Evolutionary conservation across 768 basidiomycete genomes (phyloP).

Genomic region (Agaricus sinodeliciosus): DNA sequence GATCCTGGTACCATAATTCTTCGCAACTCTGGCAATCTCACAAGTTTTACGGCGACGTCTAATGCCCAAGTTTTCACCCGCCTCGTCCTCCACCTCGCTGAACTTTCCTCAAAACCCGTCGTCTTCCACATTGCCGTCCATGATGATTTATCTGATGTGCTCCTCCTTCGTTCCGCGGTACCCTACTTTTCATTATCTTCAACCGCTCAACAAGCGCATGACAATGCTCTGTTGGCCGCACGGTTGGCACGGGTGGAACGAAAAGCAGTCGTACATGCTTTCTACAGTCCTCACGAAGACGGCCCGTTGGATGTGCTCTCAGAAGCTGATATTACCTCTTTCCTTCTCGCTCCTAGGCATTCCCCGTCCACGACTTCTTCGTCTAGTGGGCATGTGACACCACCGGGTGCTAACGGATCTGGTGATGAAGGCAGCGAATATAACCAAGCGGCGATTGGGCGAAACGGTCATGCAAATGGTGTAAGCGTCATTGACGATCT

Average conservation of each 20-base stretch:
- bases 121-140: constrained; percentile 66
- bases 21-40: constrained; percentile 39
- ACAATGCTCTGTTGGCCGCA: constrained; percentile 84
- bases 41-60: constrained; percentile 52
- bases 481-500: constrained; percentile 18
- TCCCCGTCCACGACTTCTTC: constrained; percentile 28
- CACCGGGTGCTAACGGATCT: constrained; percentile 22
- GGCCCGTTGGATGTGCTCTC: constrained; percentile 43
- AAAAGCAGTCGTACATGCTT: constrained; percentile 82
- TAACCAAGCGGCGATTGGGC: constrained; percentile 10
- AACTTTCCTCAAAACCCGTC: constrained; percentile 57
- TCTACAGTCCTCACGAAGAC: constrained; percentile 41
- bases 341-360: constrained; percentile 45
- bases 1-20: constrained; percentile 58
- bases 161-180: constrained; percentile 71
- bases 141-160: constrained; percentile 65
- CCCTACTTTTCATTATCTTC: constrained; percentile 80
- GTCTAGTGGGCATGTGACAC: constrained; percentile 24
- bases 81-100: constrained; percentile 63
- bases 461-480: constrained; percentile 15
- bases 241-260: constrained; percentile 64
- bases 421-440: constrained; percentile 18
- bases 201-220: constrained; percentile 75
- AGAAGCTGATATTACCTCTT: constrained; percentile 53
- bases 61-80: constrained; percentile 46